These are phyloP conservation scores for Pestalotiopsis sp. DNA, from an alignment of 2,329 filamentous ascomycete species.

Conservation along the genomic window DNA sequence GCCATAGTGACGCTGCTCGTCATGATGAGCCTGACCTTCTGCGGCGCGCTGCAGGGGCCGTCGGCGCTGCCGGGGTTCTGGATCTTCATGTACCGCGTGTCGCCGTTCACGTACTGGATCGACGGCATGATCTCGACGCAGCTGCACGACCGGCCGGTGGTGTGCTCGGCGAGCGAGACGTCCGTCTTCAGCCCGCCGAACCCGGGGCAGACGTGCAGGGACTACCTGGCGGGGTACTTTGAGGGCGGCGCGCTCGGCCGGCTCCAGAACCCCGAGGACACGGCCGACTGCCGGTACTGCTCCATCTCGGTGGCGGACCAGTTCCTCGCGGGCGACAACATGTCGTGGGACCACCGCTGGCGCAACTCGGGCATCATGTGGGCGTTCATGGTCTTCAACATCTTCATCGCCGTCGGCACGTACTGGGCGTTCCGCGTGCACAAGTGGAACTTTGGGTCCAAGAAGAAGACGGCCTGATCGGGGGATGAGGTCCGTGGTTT, in stretches of 20 bases:
- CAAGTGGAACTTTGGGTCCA: slow-evolving; percentile 6
- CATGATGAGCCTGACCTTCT: slow-evolving; percentile 61
- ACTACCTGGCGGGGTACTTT: slow-evolving; percentile 59
- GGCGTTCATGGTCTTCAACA: slow-evolving; percentile 59
- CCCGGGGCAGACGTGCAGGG: slow-evolving; percentile 54
- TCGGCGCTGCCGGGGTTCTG: slow-evolving; percentile 69
- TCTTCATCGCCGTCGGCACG: slow-evolving; percentile 52
- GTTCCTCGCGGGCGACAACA: slow-evolving; percentile 48
- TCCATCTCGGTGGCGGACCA: slow-evolving; percentile 50
- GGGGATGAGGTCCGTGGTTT: neutral
- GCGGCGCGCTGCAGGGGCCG: slow-evolving; percentile 40
- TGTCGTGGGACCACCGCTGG: slow-evolving; percentile 62
- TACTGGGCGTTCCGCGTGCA: slow-evolving; percentile 54
- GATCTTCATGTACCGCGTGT: slow-evolving; percentile 82
- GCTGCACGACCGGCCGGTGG: slow-evolving; percentile 65
- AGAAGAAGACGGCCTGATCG: neutral
- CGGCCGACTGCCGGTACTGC: slow-evolving; percentile 56
- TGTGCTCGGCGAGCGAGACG: slow-evolving; percentile 70
- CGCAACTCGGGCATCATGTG: slow-evolving; percentile 67
- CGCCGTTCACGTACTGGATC: slow-evolving; percentile 81
- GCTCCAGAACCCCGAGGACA: slow-evolving; percentile 49
- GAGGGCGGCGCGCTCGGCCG: slow-evolving; percentile 45
- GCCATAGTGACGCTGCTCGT: slow-evolving; percentile 65
- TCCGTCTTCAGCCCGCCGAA: slow-evolving; percentile 62
- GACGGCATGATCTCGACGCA: slow-evolving; percentile 69